Evolutionary conservation across 78 protist species (phyloP), one percentile per base, ranked within the genome.

Genomic region (Dictyostelium capitatum): DNA sequence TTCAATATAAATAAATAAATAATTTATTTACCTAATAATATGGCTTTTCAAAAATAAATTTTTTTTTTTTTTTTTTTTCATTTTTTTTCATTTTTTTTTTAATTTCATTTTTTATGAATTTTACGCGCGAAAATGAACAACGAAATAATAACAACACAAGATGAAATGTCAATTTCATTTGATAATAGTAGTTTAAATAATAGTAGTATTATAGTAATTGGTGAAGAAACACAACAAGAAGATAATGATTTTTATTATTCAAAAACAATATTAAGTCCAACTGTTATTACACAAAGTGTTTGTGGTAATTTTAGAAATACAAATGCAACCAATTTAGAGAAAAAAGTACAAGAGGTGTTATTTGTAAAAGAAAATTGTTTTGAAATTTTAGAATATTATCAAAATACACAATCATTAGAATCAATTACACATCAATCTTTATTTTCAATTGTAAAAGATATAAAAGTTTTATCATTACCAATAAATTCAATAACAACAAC

Each of bases 381-480:
- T 17, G 83, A 79, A 30, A 23, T 79, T 5, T 15, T 54, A 20
- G 37, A 79, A 56, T 79, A 48, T 32, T 43, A n/a, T 37, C 8
- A 37, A 37, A 15, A 59, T 17, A 14, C 48, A 19, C 41, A 79
- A 32, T 79, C 70, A 79, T 56, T 79, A 48, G 83, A 79, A 79
- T 37, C 53, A 6, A 47, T 79, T 10, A 54, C 54, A 37, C 51
- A 28, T 23, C 51, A 25, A 48, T 70, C 65, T 8, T 20, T 56
- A 32, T 79, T 79, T 43, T 79, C 83, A 19, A 79, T 56, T 17
- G 50, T 54, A 28, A 79, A 79, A 79, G 83, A 79, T 54, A 56
- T 79, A 9, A 79, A 56, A 37, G 47, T 54, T 48, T 37, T 79
- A 54, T 15, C 83, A 25, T 28, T 48, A 48, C 56, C 56, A 48